phyloP scores from a whole-genome alignment of 257 asterid species.

The Scutellaria barbata region DNA sequence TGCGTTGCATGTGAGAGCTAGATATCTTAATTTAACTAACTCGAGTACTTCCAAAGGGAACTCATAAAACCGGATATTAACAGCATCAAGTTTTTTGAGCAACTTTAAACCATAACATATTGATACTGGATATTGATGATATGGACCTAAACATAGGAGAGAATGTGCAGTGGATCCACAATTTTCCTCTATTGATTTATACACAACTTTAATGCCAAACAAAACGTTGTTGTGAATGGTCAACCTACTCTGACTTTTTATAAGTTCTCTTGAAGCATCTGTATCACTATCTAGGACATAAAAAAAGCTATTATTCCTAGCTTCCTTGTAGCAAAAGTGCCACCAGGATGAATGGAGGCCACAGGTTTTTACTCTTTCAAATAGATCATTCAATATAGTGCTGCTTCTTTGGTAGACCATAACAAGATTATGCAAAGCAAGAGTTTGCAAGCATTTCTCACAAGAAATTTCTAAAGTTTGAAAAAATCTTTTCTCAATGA shows the following conservation, averaged over 20 bases:
- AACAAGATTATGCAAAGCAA: background rate
- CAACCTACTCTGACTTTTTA: background rate
- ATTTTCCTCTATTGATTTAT: background rate
- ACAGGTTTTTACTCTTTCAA: background rate
- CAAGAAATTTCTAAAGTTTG: background rate
- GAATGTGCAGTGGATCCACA: background rate
- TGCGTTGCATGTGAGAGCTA: background rate
- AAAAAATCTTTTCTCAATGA: rapidly evolving
- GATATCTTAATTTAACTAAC: background rate
- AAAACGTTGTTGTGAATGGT: background rate
- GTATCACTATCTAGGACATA: background rate
- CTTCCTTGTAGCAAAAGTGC: constrained; percentile 6
- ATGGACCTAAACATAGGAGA: background rate
- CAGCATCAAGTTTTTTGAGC: background rate
- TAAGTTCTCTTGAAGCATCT: background rate
- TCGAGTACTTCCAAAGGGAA: background rate
- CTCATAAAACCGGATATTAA: background rate
- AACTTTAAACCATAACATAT: background rate
- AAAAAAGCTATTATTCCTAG: background rate
- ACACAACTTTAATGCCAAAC: background rate
- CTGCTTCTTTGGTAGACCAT: background rate
- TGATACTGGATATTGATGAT: background rate
- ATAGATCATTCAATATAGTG: too few relatives aligned
- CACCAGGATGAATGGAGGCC: constrained; percentile 21
- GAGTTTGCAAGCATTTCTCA: background rate